Percentiles rank a stretch among this genome's conserved stretches.
Evolutionary conservation across 257 asterid species (phyloP).

Genomic region (Ilex asprella): DNA sequence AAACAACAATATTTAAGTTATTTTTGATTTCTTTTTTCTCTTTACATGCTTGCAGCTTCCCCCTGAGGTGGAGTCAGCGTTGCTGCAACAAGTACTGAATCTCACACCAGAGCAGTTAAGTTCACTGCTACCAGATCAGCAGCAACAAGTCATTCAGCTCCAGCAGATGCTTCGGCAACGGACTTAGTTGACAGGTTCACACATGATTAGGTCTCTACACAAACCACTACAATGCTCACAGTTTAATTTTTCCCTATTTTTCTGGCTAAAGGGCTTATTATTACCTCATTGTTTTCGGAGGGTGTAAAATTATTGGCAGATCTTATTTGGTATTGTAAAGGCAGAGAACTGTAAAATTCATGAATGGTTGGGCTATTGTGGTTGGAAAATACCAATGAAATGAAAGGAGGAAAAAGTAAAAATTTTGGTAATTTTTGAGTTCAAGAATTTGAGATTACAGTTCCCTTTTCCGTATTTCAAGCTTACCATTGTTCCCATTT

Average conservation of each 20-base stretch:
- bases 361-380: constrained; percentile 5
- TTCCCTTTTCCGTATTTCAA: too few species aligned
- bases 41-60: constrained; percentile 49
- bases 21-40: neutral
- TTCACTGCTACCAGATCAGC: constrained; percentile 80
- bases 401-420: neutral
- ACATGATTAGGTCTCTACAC: neutral
- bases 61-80: constrained; percentile 53
- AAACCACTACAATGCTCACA: neutral
- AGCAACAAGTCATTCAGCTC: constrained; percentile 75
- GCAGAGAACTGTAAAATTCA: constrained; percentile 7
- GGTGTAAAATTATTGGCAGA: constrained; percentile 10
- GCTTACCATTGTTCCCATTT: too few species aligned
- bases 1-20: too few species aligned
- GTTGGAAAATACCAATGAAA: constrained; percentile 3
- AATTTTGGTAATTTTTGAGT: neutral
- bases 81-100: constrained; percentile 72
- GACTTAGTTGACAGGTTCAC: constrained; percentile 21
- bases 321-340: constrained; percentile 1
- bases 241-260: constrained; percentile 4
- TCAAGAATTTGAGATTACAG: too few species aligned
- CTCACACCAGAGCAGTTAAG: constrained; percentile 76
- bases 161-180: constrained; percentile 86
- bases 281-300: neutral
- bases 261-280: neutral